phyloP scores from a whole-genome alignment of 139 green algal species.

The Tetradesmus obliquus region DNA sequence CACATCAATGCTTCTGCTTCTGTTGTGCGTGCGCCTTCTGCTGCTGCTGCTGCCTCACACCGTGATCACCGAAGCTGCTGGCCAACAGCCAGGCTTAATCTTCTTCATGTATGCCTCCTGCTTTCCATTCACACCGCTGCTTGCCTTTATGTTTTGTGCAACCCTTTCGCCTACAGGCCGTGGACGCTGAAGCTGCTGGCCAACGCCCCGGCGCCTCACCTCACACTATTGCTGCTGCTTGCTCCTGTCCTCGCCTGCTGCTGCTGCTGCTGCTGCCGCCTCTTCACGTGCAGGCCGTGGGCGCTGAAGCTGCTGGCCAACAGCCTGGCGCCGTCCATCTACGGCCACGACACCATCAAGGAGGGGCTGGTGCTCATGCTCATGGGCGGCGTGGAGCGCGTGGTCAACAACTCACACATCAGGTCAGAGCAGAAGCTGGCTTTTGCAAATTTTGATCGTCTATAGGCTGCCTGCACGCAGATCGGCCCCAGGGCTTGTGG shows the following conservation, averaged over 20 bases:
- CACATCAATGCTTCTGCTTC: too few species aligned
- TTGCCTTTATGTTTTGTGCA: background rate
- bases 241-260: background rate
- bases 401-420: slow-evolving; percentile 49
- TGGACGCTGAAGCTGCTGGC: background rate
- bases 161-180: background rate
- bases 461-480: background rate
- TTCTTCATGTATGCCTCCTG: too few species aligned
- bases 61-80: background rate
- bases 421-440: background rate
- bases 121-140: too few species aligned
- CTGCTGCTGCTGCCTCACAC: background rate
- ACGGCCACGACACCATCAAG: slow-evolving; percentile 95
- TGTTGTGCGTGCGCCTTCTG: background rate
- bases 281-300: slow-evolving; percentile 36
- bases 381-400: slow-evolving; percentile 71
- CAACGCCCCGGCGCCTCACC: too few species aligned
- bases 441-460: background rate
- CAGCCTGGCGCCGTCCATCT: slow-evolving; percentile 97
- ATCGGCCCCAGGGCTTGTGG: too few species aligned
- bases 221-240: background rate
- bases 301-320: slow-evolving; percentile 86
- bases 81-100: background rate
- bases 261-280: background rate
- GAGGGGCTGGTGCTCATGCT: slow-evolving; percentile 77